Conservation (phyloP, 2,329 filamentous ascomycete genomes). For the Knoxdaviesia capensis region DNA sequence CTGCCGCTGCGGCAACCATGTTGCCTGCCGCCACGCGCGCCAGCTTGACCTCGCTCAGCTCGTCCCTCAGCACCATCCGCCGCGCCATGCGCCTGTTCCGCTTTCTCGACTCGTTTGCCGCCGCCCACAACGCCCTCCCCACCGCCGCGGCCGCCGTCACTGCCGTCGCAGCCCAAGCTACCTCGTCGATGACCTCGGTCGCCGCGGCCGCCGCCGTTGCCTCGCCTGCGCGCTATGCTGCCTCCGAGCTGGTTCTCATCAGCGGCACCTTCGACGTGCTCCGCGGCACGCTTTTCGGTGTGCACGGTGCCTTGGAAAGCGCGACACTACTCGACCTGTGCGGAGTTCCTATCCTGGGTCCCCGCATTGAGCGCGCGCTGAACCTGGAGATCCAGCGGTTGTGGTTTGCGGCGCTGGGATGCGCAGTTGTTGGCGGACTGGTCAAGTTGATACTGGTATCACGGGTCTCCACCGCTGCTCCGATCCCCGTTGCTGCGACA, state of each 20-base stretch:
- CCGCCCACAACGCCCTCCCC: constrained; percentile 11
- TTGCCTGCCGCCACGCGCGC: constrained; percentile 11
- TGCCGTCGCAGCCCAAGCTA: background rate
- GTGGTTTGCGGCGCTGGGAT: constrained; percentile 44
- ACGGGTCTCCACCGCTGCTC: too few relatives aligned
- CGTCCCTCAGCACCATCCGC: constrained; percentile 26
- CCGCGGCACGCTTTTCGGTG: constrained; percentile 37
- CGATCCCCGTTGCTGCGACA: too few relatives aligned
- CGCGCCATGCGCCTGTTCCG: constrained; percentile 50
- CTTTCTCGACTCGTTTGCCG: constrained; percentile 37
- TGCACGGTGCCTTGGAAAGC: constrained; percentile 49
- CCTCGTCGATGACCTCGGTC: constrained; percentile 2
- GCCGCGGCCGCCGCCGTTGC: background rate
- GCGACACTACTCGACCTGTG: constrained; percentile 36
- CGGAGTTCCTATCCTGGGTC: constrained; percentile 20
- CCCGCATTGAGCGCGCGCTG: constrained; percentile 23
- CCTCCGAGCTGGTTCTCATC: constrained; percentile 9
- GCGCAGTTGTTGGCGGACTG: constrained; percentile 23
- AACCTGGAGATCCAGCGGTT: constrained; percentile 43
- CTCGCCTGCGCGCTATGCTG: background rate
- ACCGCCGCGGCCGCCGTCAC: constrained; percentile 2
- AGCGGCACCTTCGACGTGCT: constrained; percentile 25
- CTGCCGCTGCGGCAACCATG: too few relatives aligned
- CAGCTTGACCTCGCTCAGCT: constrained; percentile 16
- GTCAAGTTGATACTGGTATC: constrained; percentile 18